Conservation (phyloP, 2,329 filamentous ascomycete species). For the Phialophora tarda region DNA sequence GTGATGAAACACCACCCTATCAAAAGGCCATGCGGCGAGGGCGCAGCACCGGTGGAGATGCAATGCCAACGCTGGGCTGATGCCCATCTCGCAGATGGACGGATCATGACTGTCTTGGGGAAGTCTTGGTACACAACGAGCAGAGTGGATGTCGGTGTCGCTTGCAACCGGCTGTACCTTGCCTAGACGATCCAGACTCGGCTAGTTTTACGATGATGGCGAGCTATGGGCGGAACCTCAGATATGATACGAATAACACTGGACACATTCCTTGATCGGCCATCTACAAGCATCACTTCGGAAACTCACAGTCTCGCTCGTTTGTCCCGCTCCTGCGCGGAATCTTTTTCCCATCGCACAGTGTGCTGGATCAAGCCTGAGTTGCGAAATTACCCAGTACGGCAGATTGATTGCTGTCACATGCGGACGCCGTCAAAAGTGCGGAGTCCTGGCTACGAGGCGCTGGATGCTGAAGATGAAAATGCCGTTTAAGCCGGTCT, state of each 20-base stretch:
- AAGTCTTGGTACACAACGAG: neutral
- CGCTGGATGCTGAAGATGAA: constrained; percentile 1
- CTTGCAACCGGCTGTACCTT: constrained; percentile 2
- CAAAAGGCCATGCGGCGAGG: constrained; percentile 8
- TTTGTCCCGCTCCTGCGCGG: neutral
- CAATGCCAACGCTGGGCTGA: constrained; percentile 12
- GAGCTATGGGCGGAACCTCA: neutral
- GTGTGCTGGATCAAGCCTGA: neutral
- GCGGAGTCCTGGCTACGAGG: too few species aligned
- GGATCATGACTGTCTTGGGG: constrained; percentile 6
- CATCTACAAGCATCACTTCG: neutral
- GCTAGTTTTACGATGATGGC: neutral
- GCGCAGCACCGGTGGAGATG: neutral
- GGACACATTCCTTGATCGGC: neutral
- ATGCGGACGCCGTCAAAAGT: too few species aligned
- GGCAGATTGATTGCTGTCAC: neutral
- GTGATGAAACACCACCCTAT: constrained; percentile 19
- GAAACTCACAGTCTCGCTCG: neutral
- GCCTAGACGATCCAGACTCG: neutral
- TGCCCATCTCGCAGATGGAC: constrained; percentile 1
- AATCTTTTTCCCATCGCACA: neutral
- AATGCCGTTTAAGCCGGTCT: constrained; percentile 6
- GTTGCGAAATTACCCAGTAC: neutral
- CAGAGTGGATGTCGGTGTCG: neutral
- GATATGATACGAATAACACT: neutral